Base-by-base conservation (phyloP, 495 filamentous ascomycete genomes). In the Penicillium dipodomyicola region DNA sequence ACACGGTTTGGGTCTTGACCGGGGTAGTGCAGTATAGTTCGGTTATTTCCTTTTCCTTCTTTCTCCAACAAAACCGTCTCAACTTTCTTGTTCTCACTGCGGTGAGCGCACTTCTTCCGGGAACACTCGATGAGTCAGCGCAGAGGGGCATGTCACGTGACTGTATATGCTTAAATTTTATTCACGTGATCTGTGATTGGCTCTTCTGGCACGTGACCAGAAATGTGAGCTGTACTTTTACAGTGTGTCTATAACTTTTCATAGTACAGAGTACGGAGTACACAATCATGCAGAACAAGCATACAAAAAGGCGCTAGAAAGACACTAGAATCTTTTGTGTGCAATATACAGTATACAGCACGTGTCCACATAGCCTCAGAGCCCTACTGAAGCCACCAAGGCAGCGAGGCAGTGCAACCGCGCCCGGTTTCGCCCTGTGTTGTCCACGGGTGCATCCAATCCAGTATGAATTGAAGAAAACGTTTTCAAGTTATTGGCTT, bases 381-480 rank as follows among this genome's bases (percentile, higher is more conserved):
- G 30, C 41, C 42, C 27, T 32, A 52, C 41, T 32, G 17, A 39
- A 39, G 35, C 35, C 35, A 39, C 35, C 15, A n/a, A 39, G 35
- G 35, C 35, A 39, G n/a, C n/a, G 12, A 54, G 52, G 52, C 52
- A 54, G 52, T 54, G 52, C 41, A 44, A 23, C 42, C 20, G 42
- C 52, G 42, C 52, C 52, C 30, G 42, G 22, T 22, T 54, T 27
- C 52, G 52, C 52, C 52, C 22, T 46, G n/a, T 5, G 20, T 10
- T 15, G 5, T 23, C 22, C 22, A 22, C 22, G 22, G 22, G 22
- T 30, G 19, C 33, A 25, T 44, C 40, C 17, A 39, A 39, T 39
- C 35, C 35, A 17, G 5, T 39, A 39, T 39, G n/a, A 17, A 9
- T 39, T 17, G n/a, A 42, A 43, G 17, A 17, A 15, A 29, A 32